Conservation (phyloP, 108 stramenopile species). For the Skeletonema grethae region DNA sequence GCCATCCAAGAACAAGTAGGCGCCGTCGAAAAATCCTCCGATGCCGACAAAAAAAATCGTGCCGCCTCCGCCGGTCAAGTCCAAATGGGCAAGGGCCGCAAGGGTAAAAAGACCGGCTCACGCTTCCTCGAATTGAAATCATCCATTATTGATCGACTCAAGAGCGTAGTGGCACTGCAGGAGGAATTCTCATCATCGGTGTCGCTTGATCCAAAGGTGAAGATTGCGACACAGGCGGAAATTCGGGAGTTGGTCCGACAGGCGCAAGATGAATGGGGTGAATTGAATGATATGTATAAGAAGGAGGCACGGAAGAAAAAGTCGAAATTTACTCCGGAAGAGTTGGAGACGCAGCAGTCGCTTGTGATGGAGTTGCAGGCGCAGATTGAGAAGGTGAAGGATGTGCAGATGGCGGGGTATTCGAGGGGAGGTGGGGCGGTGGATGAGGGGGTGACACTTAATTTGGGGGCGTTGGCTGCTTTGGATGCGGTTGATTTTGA, state of each 20-base stretch:
- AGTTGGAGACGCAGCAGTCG: constrained; percentile 80
- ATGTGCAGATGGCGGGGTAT: constrained; percentile 74
- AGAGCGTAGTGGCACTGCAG: constrained; percentile 57
- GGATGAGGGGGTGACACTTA: constrained; percentile 54
- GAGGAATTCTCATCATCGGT: constrained; percentile 52
- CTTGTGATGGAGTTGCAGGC: constrained; percentile 72
- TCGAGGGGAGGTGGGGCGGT: constrained; percentile 52
- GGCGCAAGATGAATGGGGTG: constrained; percentile 82
- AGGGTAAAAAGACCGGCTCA: constrained; percentile 75
- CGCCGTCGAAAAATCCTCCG: constrained; percentile 76
- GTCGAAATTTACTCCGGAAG: constrained; percentile 84
- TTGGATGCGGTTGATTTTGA: constrained; percentile 40
- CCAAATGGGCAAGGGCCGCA: constrained; percentile 71
- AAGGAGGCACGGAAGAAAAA: constrained; percentile 87
- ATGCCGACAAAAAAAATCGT: constrained; percentile 70
- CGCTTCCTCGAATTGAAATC: constrained; percentile 83
- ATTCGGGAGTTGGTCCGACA: constrained; percentile 78
- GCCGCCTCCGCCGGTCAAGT: constrained; percentile 60
- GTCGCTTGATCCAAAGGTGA: constrained; percentile 78
- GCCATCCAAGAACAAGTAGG: constrained; percentile 86
- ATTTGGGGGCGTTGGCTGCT: constrained; percentile 61
- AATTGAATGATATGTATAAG: constrained; percentile 81
- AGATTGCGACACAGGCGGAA: constrained; percentile 79
- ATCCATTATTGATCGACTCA: constrained; percentile 69
- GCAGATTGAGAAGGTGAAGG: constrained; percentile 87